Evolutionary conservation across 1,284 basidiomycete species (phyloP).

Genomic region (Leucoagaricus sp.): DNA sequence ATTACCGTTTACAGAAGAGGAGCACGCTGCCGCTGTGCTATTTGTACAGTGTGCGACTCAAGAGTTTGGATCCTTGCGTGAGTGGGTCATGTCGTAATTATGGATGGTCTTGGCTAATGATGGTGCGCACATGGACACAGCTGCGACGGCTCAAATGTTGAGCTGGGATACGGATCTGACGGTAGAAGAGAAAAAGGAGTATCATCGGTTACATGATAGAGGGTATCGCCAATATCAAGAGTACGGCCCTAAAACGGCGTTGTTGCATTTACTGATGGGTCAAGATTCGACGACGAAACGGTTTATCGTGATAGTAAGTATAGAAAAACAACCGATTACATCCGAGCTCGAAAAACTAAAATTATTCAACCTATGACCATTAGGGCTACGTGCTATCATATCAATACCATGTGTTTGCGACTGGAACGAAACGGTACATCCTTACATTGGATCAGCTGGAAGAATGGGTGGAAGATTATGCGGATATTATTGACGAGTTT

Average conservation of each 20-base stretch:
- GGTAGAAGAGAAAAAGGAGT: slow-evolving; percentile 10
- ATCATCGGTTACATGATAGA: slow-evolving; percentile 15
- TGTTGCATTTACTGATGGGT: slow-evolving; percentile 15
- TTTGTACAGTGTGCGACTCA: slow-evolving; percentile 16
- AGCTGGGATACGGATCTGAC: slow-evolving; percentile 16
- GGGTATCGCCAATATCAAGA: slow-evolving; percentile 15
- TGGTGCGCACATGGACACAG: background rate
- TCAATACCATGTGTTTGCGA: slow-evolving; percentile 16
- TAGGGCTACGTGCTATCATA: slow-evolving; percentile 16
- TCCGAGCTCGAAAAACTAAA: background rate
- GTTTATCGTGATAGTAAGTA: slow-evolving; percentile 15
- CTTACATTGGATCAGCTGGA: slow-evolving; percentile 14
- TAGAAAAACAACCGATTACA: background rate
- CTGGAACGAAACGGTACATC: slow-evolving; percentile 16
- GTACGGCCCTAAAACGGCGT: slow-evolving; percentile 15
- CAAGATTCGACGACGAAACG: slow-evolving; percentile 16
- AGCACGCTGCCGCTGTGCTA: slow-evolving; percentile 13
- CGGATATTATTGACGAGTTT: slow-evolving; percentile 15
- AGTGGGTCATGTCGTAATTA: background rate
- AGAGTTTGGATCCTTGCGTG: slow-evolving; percentile 14
- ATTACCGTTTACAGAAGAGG: slow-evolving; percentile 15
- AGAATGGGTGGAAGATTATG: slow-evolving; percentile 16
- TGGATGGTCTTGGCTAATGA: background rate
- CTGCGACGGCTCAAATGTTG: slow-evolving; percentile 15
- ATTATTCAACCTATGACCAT: background rate